Evolutionary conservation across 2,329 filamentous ascomycete species (phyloP).

Genomic region (Emmonsiellopsis sp.): DNA sequence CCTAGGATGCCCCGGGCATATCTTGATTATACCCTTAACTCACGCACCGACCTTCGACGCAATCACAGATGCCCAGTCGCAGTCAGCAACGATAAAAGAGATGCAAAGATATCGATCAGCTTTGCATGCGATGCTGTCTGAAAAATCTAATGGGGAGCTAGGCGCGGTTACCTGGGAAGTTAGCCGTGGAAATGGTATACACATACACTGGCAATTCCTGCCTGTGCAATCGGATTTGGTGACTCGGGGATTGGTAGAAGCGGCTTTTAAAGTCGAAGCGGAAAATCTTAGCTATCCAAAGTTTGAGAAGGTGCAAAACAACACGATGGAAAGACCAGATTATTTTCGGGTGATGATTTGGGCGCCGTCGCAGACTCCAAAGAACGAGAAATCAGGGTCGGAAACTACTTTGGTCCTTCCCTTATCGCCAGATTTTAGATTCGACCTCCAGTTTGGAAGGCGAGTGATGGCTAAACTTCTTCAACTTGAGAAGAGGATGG

Average conservation of each 20-base stretch:
- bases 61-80: constrained; percentile 52
- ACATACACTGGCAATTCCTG: constrained; percentile 89
- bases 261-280: constrained; percentile 79
- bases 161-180: constrained; percentile 92
- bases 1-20: constrained; percentile 70
- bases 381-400: constrained; percentile 34
- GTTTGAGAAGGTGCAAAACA: constrained; percentile 38
- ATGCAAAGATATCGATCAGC: constrained; percentile 74
- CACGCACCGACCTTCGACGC: constrained; percentile 67
- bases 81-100: constrained; percentile 58
- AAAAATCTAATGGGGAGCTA: constrained; percentile 43
- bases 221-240: constrained; percentile 64
- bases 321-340: constrained; percentile 41
- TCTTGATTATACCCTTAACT: constrained; percentile 81
- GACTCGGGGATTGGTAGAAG: constrained; percentile 66
- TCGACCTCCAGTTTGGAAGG: constrained; percentile 85
- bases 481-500: constrained; percentile 63
- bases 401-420: constrained; percentile 67
- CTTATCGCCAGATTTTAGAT: constrained; percentile 61
- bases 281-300: constrained; percentile 59
- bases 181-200: constrained; percentile 68
- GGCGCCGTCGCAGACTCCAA: constrained; percentile 38
- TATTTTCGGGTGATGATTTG: constrained; percentile 81
- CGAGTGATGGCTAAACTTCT: constrained; percentile 83
- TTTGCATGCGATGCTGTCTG: constrained; percentile 66